Base-by-base conservation (phyloP, 2,329 filamentous ascomycete species). In the Cordyceps cateniannulata region DNA sequence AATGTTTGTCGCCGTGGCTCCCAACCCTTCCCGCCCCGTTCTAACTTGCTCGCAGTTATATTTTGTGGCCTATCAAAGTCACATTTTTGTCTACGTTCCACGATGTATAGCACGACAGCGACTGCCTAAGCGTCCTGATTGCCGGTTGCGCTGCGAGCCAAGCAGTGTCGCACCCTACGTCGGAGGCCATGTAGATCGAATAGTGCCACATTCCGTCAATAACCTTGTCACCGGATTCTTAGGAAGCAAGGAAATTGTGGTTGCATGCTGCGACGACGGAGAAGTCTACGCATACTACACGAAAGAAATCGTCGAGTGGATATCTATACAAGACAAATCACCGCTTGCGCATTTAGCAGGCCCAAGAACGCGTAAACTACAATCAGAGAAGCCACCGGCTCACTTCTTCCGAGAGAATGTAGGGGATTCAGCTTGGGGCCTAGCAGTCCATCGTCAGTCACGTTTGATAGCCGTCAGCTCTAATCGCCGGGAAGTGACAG, bases 401-500 rank as follows among this genome's bases (percentile, higher is more conserved):
- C 76, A 77, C 0, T 90, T 96, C 69, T 90, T 96, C 61, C 84
- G 85, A 62, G 83, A 89, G 42, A 92, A 89, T 69, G 91, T 96
- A 2, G 84, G 84, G 1, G 76, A 75, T 25, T 93, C 90, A 62
- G 93, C 93, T 2, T 99, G 95, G 95, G 95, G 93, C 0, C 74
- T 96, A 52, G 88, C 91, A 8, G 81, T 96, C 12, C 93, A 98
- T 71, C 81, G 85, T 63, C 77, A 86, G 64, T 91, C 90, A n/a
- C 85, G 93, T 0, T 77, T 97, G 63, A 88, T 99, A 64, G 95
- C 93, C 0, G 87, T 96, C 44, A 90, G 89, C 66, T 86, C 90
- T 0, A 99, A 99, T 70, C 83, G 81, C 4, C 69, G 70, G 56
- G 80, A 82, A 63, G 73, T 82, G 7, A 80, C 76, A 0, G 77